phyloP scores from a whole-genome alignment of 1,139 yeast genomes.

The Diutina rugosa region DNA sequence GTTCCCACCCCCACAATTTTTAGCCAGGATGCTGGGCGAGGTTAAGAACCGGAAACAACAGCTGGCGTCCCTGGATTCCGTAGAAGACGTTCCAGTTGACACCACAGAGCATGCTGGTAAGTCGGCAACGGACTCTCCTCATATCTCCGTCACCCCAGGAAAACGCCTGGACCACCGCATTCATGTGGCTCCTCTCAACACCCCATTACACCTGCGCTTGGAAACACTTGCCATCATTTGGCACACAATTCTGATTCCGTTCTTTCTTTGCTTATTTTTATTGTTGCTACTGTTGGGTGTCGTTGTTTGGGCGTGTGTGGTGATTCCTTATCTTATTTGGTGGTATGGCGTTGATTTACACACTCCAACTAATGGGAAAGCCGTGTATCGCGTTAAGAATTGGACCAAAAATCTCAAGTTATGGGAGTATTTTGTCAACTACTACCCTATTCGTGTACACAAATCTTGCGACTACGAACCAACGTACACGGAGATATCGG shows the following conservation, averaged over 20 bases:
- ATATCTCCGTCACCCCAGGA: not conserved
- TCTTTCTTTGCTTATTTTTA: slow-evolving; percentile 37
- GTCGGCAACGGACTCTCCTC: not conserved
- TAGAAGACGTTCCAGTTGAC: not conserved
- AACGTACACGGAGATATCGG: slow-evolving; percentile 36
- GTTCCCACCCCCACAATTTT: not conserved
- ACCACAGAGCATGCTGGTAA: not conserved
- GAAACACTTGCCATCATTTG: slow-evolving; percentile 64
- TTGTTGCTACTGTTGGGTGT: slow-evolving; percentile 54
- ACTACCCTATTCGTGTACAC: slow-evolving; percentile 71
- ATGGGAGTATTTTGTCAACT: slow-evolving; percentile 69
- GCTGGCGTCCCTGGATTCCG: not conserved
- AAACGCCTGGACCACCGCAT: slow-evolving; percentile 5
- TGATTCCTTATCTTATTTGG: slow-evolving; percentile 46
- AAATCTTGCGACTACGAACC: slow-evolving; percentile 66
- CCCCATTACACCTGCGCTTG: slow-evolving; percentile 45
- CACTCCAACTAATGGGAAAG: slow-evolving; percentile 66
- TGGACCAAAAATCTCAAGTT: slow-evolving; percentile 43
- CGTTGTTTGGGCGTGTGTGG: slow-evolving; percentile 53
- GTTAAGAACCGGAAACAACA: not conserved
- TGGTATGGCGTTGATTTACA: slow-evolving; percentile 41
- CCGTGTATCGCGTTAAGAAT: slow-evolving; percentile 40
- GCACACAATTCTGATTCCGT: slow-evolving; percentile 67
- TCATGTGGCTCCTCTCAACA: slow-evolving; percentile 37
- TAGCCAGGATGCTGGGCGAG: not conserved